Percentiles rank a stretch among this genome's conserved stretches.
These are phyloP conservation scores for Polyrhizophydium stewartii DNA, from an alignment of 371 early-diverging fungal species.

Conservation along the genomic window DNA sequence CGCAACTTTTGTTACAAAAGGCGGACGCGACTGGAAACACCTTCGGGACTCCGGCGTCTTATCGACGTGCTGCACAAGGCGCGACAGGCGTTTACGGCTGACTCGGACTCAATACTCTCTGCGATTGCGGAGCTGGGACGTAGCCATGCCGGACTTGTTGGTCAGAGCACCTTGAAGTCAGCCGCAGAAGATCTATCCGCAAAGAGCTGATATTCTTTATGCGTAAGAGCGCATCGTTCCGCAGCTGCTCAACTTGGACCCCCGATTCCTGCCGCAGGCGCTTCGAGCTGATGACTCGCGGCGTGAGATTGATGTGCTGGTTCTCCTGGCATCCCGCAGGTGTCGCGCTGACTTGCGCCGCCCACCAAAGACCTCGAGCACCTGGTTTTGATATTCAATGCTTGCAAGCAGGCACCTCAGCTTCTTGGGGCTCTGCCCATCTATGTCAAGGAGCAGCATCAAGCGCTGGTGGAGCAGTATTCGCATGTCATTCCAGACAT, in stretches of 20 bases:
- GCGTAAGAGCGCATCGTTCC: neutral
- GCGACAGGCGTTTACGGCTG: neutral
- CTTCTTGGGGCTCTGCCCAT: neutral
- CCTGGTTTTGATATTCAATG: slow-evolving; percentile 1
- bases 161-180: neutral
- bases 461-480: neutral
- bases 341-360: neutral
- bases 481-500: neutral
- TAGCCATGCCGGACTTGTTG: neutral
- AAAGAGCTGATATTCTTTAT: too few relatives aligned
- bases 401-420: neutral
- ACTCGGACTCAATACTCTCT: neutral
- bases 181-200: too few relatives aligned
- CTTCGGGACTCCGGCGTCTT: neutral
- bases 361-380: neutral
- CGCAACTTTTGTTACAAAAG: neutral
- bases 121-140: neutral
- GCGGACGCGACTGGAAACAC: neutral
- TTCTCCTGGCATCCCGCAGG: neutral
- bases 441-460: slow-evolving; percentile 4
- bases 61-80: slow-evolving; percentile 1
- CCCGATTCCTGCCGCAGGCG: neutral
- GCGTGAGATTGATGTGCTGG: neutral
- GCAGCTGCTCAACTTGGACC: neutral
- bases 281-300: neutral